phyloP scores from a whole-genome alignment of 805 yeast genomes.

The Candida endomychidarum region DNA sequence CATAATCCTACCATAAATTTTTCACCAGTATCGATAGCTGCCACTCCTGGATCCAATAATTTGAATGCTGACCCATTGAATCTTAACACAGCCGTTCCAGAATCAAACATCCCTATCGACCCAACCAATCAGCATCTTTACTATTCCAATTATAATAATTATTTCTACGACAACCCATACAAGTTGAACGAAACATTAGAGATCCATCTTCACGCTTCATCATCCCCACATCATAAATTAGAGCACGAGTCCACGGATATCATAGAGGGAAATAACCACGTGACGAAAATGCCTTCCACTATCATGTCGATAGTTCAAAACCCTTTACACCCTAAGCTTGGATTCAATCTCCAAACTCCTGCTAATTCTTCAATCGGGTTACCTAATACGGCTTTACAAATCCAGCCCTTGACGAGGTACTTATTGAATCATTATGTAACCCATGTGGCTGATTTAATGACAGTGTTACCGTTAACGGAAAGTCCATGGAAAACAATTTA shows the following conservation, averaged over 20 bases:
- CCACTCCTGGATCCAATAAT: constrained; percentile 3
- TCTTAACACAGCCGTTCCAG: constrained; percentile 10
- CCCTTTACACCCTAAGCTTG: constrained; percentile 42
- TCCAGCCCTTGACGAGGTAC: constrained; percentile 70
- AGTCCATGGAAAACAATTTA: constrained; percentile 90
- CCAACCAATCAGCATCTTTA: constrained; percentile 37
- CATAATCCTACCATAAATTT: constrained; percentile 4
- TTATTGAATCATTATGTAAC: constrained; percentile 69
- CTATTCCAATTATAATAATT: constrained; percentile 40
- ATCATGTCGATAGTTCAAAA: constrained; percentile 51
- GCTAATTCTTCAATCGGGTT: constrained; percentile 29
- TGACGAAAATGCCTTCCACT: constrained; percentile 50
- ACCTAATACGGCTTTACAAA: constrained; percentile 61
- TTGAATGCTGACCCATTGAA: constrained; percentile 10
- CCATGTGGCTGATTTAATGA: constrained; percentile 77
- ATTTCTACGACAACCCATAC: constrained; percentile 40
- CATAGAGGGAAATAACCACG: constrained; percentile 33
- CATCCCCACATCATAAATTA: constrained; percentile 12
- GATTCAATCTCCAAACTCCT: constrained; percentile 39
- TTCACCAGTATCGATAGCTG: constrained; percentile 12
- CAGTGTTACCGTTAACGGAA: constrained; percentile 66
- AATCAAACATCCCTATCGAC: constrained; percentile 23
- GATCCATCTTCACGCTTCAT: constrained; percentile 45
- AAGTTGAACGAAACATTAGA: constrained; percentile 37
- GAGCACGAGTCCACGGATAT: constrained; percentile 32